Percentiles rank a stretch among this genome's conserved stretches.
These are phyloP conservation scores for Fennellomyces sp. DNA, from an alignment of 371 early-diverging fungal species.

Conservation along the genomic window DNA sequence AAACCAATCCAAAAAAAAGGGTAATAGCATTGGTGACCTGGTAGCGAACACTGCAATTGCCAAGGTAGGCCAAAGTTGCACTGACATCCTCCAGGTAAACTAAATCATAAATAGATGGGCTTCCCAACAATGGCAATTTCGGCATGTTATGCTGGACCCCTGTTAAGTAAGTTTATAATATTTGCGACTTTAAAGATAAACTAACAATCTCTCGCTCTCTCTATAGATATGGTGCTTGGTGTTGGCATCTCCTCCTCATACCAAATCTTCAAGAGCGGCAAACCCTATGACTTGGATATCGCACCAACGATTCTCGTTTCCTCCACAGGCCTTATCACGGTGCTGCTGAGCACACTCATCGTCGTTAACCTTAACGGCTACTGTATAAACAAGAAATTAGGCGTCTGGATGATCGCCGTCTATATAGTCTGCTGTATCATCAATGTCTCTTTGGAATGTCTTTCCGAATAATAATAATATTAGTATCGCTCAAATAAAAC, in stretches of 20 bases:
- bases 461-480: not conserved
- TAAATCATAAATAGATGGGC: conserved; percentile 57
- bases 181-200: not conserved
- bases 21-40: conserved; percentile 85
- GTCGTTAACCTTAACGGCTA: conserved; percentile 58
- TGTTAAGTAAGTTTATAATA: conserved; percentile 60
- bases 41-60: conserved; percentile 85
- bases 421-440: conserved; percentile 44
- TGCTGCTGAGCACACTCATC: conserved; percentile 51
- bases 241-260: conserved; percentile 71
- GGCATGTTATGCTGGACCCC: conserved; percentile 86
- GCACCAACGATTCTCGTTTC: conserved; percentile 62
- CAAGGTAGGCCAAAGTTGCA: conserved; percentile 26
- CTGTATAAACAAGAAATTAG: conserved; percentile 44
- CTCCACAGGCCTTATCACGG: conserved; percentile 45
- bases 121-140: conserved; percentile 85
- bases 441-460: conserved; percentile 44
- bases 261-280: conserved; percentile 44
- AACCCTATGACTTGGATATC: conserved; percentile 47
- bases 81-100: not conserved
- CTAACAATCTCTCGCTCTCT: not conserved
- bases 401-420: conserved; percentile 53
- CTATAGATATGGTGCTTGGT: conserved; percentile 73
- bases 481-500: not conserved
- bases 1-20: conserved; percentile 37